Evolutionary conservation across 805 yeast species (phyloP).

Genomic region (Crinitomyces ghanaensis): DNA sequence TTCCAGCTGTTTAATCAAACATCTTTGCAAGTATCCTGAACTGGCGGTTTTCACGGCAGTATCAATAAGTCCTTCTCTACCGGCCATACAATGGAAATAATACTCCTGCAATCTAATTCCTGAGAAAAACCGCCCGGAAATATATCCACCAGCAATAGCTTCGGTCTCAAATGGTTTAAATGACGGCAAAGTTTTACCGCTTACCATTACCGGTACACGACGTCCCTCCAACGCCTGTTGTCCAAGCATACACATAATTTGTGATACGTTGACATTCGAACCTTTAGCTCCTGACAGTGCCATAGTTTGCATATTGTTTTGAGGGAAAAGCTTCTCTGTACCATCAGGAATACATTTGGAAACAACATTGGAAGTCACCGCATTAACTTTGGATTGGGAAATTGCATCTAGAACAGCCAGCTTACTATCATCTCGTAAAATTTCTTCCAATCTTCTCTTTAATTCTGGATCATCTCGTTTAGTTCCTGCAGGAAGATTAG

Average conservation of each 20-base stretch:
- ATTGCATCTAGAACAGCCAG: constrained; percentile 92
- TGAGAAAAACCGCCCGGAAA: constrained; percentile 92
- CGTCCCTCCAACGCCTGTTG: constrained; percentile 99
- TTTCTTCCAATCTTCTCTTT: constrained; percentile 81
- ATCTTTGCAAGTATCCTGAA: constrained; percentile 96
- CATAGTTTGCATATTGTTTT: constrained; percentile 97
- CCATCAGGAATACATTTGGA: constrained; percentile 92
- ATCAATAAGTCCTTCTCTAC: constrained; percentile 99
- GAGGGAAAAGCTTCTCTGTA: constrained; percentile 89
- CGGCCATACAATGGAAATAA: constrained; percentile 99
- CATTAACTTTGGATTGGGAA: constrained; percentile 82
- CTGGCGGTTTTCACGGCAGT: constrained; percentile 98
- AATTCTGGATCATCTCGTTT: constrained; percentile 60
- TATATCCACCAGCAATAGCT: constrained; percentile 97
- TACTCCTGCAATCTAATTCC: constrained; percentile 98
- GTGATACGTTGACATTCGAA: constrained; percentile 95
- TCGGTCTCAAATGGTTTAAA: constrained; percentile 95
- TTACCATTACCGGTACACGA: constrained; percentile 98
- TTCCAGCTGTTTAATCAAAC: constrained; percentile 94
- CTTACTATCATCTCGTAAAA: constrained; percentile 84
- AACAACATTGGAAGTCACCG: constrained; percentile 90
- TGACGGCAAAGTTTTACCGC: constrained; percentile 94
- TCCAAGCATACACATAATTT: constrained; percentile 97
- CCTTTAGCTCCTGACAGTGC: constrained; percentile 99
- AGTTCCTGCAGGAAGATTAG: constrained; percentile 51